These are phyloP conservation scores for Corymbia calophylla DNA, from an alignment of 441 rosid species.

Conservation along the genomic window DNA sequence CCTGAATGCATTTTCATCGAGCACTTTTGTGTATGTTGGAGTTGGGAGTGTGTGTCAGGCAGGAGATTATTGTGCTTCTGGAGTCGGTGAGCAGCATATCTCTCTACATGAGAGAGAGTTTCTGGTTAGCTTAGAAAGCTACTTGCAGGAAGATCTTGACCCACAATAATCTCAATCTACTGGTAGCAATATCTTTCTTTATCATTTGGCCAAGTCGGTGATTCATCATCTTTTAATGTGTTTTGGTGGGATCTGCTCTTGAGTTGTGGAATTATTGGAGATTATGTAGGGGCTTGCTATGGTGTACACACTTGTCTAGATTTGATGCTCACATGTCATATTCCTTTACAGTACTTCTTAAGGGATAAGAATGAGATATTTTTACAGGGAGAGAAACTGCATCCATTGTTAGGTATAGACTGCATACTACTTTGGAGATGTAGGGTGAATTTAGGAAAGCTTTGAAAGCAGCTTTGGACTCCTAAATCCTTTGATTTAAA, in stretches of 20 bases:
- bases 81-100: not conserved
- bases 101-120: not conserved
- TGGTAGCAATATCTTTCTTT: not conserved
- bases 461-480: not conserved
- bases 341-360: not conserved
- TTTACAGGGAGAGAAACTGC: not conserved
- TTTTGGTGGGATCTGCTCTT: not conserved
- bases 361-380: not conserved
- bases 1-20: not conserved
- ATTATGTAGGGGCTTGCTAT: not conserved
- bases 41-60: not conserved
- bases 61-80: not conserved
- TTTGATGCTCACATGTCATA: not conserved
- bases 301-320: not conserved
- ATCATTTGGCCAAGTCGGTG: not conserved
- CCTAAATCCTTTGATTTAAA: not conserved
- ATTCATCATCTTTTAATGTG: not conserved
- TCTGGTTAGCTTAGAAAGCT: not conserved
- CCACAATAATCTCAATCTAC: not conserved
- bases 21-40: not conserved
- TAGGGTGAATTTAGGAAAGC: not conserved
- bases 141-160: not conserved
- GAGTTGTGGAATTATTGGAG: not conserved
- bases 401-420: not conserved
- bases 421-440: not conserved